A percentile compares a stretch with the other conserved stretches of the same genome.
Evolutionary conservation across 23 red algal genomes (phyloP).

Genomic region (Gracilaria caudata): DNA sequence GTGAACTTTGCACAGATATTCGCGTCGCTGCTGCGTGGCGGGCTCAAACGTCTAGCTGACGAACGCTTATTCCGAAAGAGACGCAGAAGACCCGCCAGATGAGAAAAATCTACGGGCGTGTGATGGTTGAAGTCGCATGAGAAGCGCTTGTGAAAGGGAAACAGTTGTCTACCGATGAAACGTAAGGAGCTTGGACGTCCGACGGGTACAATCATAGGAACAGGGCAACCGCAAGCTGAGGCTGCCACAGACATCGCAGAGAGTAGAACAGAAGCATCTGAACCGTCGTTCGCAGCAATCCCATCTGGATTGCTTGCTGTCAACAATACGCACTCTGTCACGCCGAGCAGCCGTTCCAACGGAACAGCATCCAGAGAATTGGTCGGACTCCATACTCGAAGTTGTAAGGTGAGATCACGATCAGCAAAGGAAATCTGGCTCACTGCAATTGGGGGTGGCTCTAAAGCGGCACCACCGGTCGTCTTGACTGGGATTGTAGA

Average conservation of each 20-base stretch:
- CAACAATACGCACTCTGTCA: conserved; percentile 35
- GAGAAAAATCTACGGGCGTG: conserved; percentile 11
- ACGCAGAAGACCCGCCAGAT: conserved; percentile 48
- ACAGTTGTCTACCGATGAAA: conserved; percentile 56
- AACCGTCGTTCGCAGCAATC: conserved; percentile 55
- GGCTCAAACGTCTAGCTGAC: conserved; percentile 38
- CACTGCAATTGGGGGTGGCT: conserved; percentile 39
- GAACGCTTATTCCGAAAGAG: conserved; percentile 64
- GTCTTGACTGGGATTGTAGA: not conserved
- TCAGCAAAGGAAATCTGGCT: conserved; percentile 37
- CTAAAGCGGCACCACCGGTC: conserved; percentile 6
- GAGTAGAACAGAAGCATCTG: conserved; percentile 58
- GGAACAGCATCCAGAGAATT: conserved; percentile 29
- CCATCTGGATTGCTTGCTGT: conserved; percentile 36
- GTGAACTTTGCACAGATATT: conserved; percentile 52
- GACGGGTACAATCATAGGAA: conserved; percentile 63
- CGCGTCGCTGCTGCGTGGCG: conserved; percentile 30
- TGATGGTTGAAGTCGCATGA: conserved; percentile 62
- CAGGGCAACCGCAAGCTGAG: conserved; percentile 28
- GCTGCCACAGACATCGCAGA: conserved; percentile 65
- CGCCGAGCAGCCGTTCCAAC: conserved; percentile 57
- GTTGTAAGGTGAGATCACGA: conserved; percentile 25
- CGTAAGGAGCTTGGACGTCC: conserved; percentile 51
- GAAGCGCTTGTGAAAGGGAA: conserved; percentile 55
- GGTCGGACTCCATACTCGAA: not conserved